phyloP scores from a whole-genome alignment of 75 land plant genomes.

The Larix kaempferi region DNA sequence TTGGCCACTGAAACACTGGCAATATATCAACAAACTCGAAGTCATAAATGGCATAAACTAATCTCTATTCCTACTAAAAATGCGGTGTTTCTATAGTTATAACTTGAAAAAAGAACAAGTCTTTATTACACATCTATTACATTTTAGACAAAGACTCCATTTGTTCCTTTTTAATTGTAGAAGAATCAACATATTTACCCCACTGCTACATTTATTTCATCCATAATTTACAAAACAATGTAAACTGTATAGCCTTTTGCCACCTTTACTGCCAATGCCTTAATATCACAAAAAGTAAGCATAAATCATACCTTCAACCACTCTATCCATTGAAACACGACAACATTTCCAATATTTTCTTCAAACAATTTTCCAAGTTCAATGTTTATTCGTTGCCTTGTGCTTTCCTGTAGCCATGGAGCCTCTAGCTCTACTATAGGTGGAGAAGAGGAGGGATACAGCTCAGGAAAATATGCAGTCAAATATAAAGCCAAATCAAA shows the following conservation, averaged over 20 bases:
- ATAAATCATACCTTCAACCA: slow-evolving; percentile 38
- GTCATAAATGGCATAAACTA: too few relatives aligned
- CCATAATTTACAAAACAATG: too few relatives aligned
- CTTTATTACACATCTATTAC: too few relatives aligned
- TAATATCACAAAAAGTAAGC: not conserved
- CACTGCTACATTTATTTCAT: too few relatives aligned
- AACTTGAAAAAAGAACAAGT: too few relatives aligned
- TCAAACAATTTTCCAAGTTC: slow-evolving; percentile 19
- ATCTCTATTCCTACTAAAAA: too few relatives aligned
- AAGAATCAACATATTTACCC: too few relatives aligned
- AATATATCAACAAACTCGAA: too few relatives aligned
- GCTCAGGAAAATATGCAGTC: slow-evolving; percentile 32
- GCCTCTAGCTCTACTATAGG: slow-evolving; percentile 35
- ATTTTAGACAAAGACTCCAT: too few relatives aligned
- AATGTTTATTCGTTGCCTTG: slow-evolving; percentile 12
- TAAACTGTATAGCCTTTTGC: not conserved
- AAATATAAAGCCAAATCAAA: slow-evolving; percentile 1
- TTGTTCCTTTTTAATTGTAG: too few relatives aligned
- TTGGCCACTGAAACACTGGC: too few relatives aligned
- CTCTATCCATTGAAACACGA: slow-evolving; percentile 46
- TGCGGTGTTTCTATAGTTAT: too few relatives aligned
- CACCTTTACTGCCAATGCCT: not conserved
- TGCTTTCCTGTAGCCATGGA: slow-evolving; percentile 28
- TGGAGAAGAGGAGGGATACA: slow-evolving; percentile 28
- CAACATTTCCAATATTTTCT: slow-evolving; percentile 31